Evolutionary conservation across 2,329 filamentous ascomycete species (phyloP).

Genomic region (Thermomyces lanuginosus): DNA sequence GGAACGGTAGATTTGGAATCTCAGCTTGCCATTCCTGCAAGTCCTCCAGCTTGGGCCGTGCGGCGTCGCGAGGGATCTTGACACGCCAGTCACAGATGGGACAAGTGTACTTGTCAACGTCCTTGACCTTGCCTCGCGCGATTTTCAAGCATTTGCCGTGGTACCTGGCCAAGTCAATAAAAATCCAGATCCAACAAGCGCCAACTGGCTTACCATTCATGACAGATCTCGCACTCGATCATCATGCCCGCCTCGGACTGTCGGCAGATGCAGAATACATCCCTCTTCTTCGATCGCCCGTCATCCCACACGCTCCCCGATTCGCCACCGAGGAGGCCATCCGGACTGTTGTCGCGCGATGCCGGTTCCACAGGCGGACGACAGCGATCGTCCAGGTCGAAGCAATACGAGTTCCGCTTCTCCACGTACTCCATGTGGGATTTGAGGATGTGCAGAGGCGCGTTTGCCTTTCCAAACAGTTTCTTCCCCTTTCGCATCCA

Average conservation of each 20-base stretch:
- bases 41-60: constrained; percentile 86
- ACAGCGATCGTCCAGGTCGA: constrained; percentile 78
- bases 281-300: constrained; percentile 44
- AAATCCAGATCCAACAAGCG: neutral
- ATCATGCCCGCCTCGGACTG: constrained; percentile 93
- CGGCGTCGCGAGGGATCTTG: constrained; percentile 90
- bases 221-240: constrained; percentile 97
- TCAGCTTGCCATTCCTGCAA: constrained; percentile 71
- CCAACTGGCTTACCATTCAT: constrained; percentile 64
- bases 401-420: constrained; percentile 77
- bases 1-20: constrained; percentile 66
- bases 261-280: constrained; percentile 95
- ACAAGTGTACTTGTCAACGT: constrained; percentile 95
- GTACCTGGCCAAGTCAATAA: constrained; percentile 44
- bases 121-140: constrained; percentile 90
- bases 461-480: constrained; percentile 93
- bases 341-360: constrained; percentile 61
- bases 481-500: constrained; percentile 99
- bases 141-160: constrained; percentile 98
- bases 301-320: constrained; percentile 18
- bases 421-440: constrained; percentile 88
- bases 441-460: constrained; percentile 86
- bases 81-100: constrained; percentile 96
- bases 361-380: constrained; percentile 81
- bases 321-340: constrained; percentile 34